Conservation (phyloP, 176 grass and related monocot genomes). For the Phyllostachys edulis region DNA sequence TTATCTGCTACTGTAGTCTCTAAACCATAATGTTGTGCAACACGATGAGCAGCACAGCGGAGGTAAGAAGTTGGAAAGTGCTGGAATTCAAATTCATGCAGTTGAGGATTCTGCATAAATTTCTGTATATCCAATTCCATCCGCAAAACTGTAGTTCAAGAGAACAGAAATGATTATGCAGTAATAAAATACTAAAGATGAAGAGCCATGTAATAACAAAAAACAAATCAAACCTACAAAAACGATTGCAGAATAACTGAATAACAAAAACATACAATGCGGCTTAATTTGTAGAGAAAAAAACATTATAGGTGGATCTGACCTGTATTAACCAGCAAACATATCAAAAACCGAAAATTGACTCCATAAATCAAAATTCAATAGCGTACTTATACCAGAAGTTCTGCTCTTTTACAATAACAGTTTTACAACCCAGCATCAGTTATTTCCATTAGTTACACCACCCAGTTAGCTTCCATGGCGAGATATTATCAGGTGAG, state of each 20-base stretch:
- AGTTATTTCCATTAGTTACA: not conserved
- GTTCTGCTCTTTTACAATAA: not conserved
- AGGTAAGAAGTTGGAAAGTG: constrained; percentile 88
- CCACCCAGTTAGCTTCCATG: not conserved
- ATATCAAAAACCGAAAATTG: not conserved
- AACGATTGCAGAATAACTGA: not conserved
- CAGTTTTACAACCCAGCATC: not conserved
- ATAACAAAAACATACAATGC: not conserved
- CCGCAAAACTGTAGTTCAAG: constrained; percentile 66
- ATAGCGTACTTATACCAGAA: not conserved
- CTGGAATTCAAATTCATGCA: constrained; percentile 94
- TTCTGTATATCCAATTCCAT: constrained; percentile 95
- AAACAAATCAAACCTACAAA: not conserved
- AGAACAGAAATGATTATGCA: constrained; percentile 29
- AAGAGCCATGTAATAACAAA: not conserved
- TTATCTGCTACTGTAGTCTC: constrained; percentile 77
- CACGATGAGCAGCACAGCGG: constrained; percentile 97
- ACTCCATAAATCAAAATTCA: not conserved
- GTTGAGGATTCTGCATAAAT: constrained; percentile 85
- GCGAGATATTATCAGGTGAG: not conserved
- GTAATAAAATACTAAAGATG: not conserved
- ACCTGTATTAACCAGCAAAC: not conserved
- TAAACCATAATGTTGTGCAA: constrained; percentile 97
- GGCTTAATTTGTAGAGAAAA: constrained; percentile 9
- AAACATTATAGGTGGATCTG: not conserved